Evolutionary conservation across 192 early-diverging fungal genomes (phyloP).

Genomic region (Gigaspora rosea): DNA sequence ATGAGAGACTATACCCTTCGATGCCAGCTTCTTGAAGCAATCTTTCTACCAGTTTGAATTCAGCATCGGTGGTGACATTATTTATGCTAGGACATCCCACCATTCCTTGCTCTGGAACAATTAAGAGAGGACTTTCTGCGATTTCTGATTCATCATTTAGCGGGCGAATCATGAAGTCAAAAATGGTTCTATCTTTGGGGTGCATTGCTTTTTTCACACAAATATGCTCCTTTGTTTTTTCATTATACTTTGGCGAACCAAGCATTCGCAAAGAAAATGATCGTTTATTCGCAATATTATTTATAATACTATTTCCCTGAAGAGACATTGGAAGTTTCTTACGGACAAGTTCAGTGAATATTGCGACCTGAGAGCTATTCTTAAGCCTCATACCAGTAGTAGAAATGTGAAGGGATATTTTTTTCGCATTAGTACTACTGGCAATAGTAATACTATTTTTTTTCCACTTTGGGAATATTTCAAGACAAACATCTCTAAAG

Average conservation of each 20-base stretch:
- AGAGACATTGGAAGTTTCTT: neutral
- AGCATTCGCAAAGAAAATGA: constrained; percentile 6
- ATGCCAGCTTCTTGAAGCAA: neutral
- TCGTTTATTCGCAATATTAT: constrained; percentile 3
- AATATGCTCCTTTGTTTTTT: neutral
- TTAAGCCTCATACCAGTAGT: neutral
- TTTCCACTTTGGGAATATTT: neutral
- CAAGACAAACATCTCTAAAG: neutral
- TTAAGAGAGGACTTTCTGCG: constrained; percentile 1
- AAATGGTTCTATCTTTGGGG: neutral
- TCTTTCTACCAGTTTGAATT: neutral
- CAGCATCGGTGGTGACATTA: neutral
- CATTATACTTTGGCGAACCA: neutral
- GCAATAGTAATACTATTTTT: neutral
- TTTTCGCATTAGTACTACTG: neutral
- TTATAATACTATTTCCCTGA: neutral
- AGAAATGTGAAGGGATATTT: neutral
- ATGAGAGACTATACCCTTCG: constrained; percentile 18
- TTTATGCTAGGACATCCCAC: too few species aligned
- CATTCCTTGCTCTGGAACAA: neutral
- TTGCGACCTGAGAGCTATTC: neutral
- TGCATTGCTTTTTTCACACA: neutral
- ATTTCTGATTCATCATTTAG: constrained; percentile 1
- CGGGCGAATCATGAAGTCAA: constrained; percentile 6
- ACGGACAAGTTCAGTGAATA: neutral